Evolutionary conservation across 805 yeast genomes (phyloP).

Genomic region (Metschnikowia lunata): DNA sequence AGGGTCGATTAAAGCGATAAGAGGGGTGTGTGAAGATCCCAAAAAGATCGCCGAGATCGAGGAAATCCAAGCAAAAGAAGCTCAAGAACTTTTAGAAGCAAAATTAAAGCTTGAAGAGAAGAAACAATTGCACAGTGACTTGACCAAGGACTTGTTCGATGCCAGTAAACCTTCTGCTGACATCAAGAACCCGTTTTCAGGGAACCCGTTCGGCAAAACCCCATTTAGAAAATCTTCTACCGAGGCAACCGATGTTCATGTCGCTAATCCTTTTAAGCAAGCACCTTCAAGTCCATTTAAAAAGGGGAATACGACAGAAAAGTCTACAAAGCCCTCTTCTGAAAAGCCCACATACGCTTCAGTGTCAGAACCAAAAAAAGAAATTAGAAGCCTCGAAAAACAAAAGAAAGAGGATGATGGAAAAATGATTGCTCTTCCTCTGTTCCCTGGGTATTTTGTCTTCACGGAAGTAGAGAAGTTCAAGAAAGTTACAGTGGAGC

Average conservation of each 20-base stretch:
- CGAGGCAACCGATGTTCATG: neutral
- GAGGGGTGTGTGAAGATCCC: slow-evolving; percentile 69
- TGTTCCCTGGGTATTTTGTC: slow-evolving; percentile 61
- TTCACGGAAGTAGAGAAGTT: slow-evolving; percentile 71
- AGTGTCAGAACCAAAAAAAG: neutral
- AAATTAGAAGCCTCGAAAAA: slow-evolving; percentile 5
- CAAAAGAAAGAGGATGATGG: neutral
- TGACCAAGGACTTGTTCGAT: slow-evolving; percentile 38
- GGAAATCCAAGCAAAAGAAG: slow-evolving; percentile 28
- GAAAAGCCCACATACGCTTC: slow-evolving; percentile 8
- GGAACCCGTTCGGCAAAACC: slow-evolving; percentile 40
- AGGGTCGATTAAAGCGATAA: slow-evolving; percentile 70
- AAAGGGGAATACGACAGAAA: neutral
- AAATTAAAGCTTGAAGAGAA: slow-evolving; percentile 42
- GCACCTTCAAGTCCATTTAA: neutral
- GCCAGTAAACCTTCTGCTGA: slow-evolving; percentile 16
- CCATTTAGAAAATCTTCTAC: slow-evolving; percentile 7
- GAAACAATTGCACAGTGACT: slow-evolving; percentile 33
- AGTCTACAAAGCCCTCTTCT: slow-evolving; percentile 1
- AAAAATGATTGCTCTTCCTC: slow-evolving; percentile 30
- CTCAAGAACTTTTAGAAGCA: slow-evolving; percentile 34
- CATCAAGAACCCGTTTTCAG: slow-evolving; percentile 27
- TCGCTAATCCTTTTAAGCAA: slow-evolving; percentile 20
- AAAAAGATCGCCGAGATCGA: slow-evolving; percentile 38
- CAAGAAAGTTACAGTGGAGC: slow-evolving; percentile 49